A percentile compares a stretch with the other conserved stretches of the same genome.
Evolutionary conservation across 192 early-diverging fungal genomes (phyloP).

Genomic region (Phycomyces blakesleeanus): DNA sequence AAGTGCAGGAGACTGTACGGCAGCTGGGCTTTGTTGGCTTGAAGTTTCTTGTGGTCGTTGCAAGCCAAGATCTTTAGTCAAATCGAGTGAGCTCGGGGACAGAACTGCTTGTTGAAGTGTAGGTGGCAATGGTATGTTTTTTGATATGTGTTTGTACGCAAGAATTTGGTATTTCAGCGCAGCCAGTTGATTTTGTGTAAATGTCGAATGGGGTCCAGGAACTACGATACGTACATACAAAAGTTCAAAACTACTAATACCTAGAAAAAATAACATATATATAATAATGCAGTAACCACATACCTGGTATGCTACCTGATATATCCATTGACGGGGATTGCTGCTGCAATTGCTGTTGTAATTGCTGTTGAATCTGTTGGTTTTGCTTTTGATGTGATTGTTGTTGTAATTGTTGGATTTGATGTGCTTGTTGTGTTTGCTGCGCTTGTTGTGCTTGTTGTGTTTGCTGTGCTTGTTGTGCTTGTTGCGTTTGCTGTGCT

Average conservation of each 20-base stretch:
- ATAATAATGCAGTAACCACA: neutral
- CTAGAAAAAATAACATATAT: too few relatives aligned
- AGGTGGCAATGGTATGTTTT: slow-evolving; percentile 73
- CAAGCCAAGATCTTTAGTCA: neutral
- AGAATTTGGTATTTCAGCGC: slow-evolving; percentile 78
- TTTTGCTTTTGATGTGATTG: neutral
- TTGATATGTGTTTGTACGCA: slow-evolving; percentile 76
- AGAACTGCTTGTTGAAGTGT: slow-evolving; percentile 68
- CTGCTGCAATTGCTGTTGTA: neutral
- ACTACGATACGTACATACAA: neutral
- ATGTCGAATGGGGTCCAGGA: slow-evolving; percentile 22
- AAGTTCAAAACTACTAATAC: neutral
- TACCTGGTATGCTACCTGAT: slow-evolving; percentile 2
- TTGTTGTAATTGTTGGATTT: neutral
- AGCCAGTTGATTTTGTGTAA: slow-evolving; percentile 61
- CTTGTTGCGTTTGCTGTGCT: neutral
- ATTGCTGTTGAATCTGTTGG: neutral
- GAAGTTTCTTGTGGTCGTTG: neutral
- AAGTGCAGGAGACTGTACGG: neutral
- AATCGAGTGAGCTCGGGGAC: slow-evolving; percentile 1
- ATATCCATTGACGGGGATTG: neutral
- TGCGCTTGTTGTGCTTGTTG: too few relatives aligned
- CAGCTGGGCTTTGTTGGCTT: neutral
- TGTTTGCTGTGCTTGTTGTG: neutral
- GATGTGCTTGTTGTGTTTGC: neutral